These are phyloP conservation scores for Eragrostis tef DNA, from an alignment of 202 grass and related monocot species.

Conservation along the genomic window DNA sequence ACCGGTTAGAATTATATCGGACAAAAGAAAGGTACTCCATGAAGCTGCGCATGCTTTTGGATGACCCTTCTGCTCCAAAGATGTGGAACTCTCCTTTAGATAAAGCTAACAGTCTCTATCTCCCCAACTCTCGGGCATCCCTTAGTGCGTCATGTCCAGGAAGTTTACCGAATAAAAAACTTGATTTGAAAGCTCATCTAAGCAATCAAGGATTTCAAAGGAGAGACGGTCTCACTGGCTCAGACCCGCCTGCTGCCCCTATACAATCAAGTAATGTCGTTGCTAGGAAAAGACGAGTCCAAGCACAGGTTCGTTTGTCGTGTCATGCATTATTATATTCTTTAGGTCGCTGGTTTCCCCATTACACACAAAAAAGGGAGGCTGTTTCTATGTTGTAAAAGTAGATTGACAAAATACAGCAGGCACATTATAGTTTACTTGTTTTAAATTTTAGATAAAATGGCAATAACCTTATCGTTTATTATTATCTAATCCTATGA, in stretches of 20 bases:
- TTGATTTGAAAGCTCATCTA: slow-evolving; percentile 75
- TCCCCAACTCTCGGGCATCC: slow-evolving; percentile 61
- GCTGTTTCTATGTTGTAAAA: background rate
- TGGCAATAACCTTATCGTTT: slow-evolving; percentile 6
- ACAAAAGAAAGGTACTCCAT: slow-evolving; percentile 96
- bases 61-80: slow-evolving; percentile 76
- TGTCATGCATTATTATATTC: slow-evolving; percentile 21
- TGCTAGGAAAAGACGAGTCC: slow-evolving; percentile 87
- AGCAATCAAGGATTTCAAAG: slow-evolving; percentile 81
- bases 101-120: slow-evolving; percentile 64
- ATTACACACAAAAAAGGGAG: no score
- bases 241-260: slow-evolving; percentile 59
- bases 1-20: slow-evolving; percentile 78
- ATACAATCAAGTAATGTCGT: slow-evolving; percentile 80
- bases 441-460: slow-evolving; percentile 33
- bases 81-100: slow-evolving; percentile 65
- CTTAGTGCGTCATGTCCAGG: slow-evolving; percentile 62
- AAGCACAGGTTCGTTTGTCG: slow-evolving; percentile 72
- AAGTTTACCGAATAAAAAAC: slow-evolving; percentile 70
- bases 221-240: slow-evolving; percentile 66
- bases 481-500: slow-evolving; percentile 43
- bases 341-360: background rate
- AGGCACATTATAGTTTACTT: background rate
- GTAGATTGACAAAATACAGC: slow-evolving; percentile 9
- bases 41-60: slow-evolving; percentile 89